Percentiles rank a stretch among this genome's conserved stretches.
Conservation (phyloP, 2,329 filamentous ascomycete genomes). For the Zarea fungicola region DNA sequence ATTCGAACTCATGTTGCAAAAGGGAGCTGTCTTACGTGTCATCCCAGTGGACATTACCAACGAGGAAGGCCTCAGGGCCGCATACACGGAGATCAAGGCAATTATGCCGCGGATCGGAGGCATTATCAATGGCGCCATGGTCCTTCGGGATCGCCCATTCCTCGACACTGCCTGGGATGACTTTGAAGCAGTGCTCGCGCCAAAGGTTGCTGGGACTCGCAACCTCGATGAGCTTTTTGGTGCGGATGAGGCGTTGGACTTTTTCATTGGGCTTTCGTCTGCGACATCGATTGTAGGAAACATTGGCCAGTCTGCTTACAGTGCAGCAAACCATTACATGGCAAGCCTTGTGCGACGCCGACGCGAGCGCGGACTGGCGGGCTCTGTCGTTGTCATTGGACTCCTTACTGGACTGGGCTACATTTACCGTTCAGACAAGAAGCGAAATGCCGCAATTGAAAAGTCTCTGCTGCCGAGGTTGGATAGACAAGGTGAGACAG, state of each 20-base stretch:
- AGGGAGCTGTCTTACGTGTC: neutral
- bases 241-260: conserved; percentile 1
- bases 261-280: conserved; percentile 13
- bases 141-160: conserved; percentile 25
- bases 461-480: neutral
- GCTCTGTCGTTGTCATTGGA: conserved; percentile 25
- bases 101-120: conserved; percentile 30
- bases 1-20: neutral
- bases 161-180: conserved; percentile 15
- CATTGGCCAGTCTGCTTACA: conserved; percentile 13
- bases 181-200: neutral
- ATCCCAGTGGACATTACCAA: conserved; percentile 20
- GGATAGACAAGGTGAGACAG: neutral
- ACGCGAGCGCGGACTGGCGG: conserved; percentile 31
- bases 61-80: conserved; percentile 1
- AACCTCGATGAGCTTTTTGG: conserved; percentile 8
- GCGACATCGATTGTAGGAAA: neutral
- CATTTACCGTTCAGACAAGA: neutral
- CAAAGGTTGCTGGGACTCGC: conserved; percentile 10
- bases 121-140: conserved; percentile 34
- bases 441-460: neutral
- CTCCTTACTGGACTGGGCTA: conserved; percentile 28
- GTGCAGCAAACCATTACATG: conserved; percentile 25
- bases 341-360: conserved; percentile 30
- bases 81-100: conserved; percentile 18